These are phyloP conservation scores for Diplogelasinospora grovesii DNA, from an alignment of 495 filamentous ascomycete genomes.

Conservation along the genomic window DNA sequence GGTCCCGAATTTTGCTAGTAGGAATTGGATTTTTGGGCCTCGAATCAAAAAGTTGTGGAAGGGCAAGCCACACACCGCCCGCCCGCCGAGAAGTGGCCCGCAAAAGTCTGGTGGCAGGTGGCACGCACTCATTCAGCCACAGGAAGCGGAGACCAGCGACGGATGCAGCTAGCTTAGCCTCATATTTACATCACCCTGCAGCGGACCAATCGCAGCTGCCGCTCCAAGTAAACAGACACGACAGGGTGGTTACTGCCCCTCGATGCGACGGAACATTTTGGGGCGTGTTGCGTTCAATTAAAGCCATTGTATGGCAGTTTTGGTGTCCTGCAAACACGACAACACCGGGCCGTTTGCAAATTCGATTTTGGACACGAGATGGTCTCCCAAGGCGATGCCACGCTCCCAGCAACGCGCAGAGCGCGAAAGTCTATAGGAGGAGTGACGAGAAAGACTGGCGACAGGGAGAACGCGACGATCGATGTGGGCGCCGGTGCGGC, in stretches of 20 bases:
- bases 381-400: slow-evolving; percentile 40
- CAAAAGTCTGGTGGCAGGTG: background rate
- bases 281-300: slow-evolving; percentile 7
- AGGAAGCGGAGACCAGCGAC: slow-evolving; percentile 3
- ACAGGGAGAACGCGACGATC: slow-evolving; percentile 69
- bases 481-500: slow-evolving; percentile 43
- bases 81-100: slow-evolving; percentile 11
- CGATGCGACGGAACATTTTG: background rate
- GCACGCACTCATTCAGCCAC: slow-evolving; percentile 11
- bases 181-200: slow-evolving; percentile 7
- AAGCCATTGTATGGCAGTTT: too few relatives aligned
- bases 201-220: background rate
- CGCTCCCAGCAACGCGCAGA: slow-evolving; percentile 49
- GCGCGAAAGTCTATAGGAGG: slow-evolving; percentile 74
- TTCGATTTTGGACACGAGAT: slow-evolving; percentile 22
- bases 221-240: slow-evolving; percentile 9
- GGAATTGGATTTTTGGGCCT: slow-evolving; percentile 23
- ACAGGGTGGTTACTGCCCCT: too few relatives aligned
- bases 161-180: background rate
- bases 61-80: slow-evolving; percentile 28
- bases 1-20: slow-evolving; percentile 23
- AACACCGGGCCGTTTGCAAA: slow-evolving; percentile 3
- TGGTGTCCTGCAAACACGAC: background rate
- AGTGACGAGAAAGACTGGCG: slow-evolving; percentile 41
- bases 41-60: slow-evolving; percentile 25